Evolutionary conservation across 352 stramenopile species (phyloP).

Genomic region (Thraustochytrium striatum): DNA sequence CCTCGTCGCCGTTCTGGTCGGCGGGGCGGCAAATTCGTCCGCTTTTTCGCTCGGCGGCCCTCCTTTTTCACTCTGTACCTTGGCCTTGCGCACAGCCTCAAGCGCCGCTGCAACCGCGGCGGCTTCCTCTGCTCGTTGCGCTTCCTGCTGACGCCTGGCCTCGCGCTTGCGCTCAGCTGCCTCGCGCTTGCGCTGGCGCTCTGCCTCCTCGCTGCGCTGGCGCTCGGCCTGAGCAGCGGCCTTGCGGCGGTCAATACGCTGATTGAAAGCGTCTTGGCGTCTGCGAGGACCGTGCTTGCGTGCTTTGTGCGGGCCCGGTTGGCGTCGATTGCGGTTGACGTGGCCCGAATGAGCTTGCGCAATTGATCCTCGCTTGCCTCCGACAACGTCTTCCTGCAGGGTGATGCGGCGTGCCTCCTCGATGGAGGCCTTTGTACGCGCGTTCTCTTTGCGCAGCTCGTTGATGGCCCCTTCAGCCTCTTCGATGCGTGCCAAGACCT

Average conservation of each 20-base stretch:
- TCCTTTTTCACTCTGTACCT: not conserved
- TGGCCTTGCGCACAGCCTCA: not conserved
- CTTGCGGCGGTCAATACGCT: not conserved
- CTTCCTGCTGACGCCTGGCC: not conserved
- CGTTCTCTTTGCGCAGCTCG: conserved; percentile 1
- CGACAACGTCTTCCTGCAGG: not conserved
- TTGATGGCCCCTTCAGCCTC: not conserved
- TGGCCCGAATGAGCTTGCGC: not conserved
- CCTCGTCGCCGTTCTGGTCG: not conserved
- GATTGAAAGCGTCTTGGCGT: not conserved
- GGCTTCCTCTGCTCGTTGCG: not conserved
- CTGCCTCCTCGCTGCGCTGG: not conserved
- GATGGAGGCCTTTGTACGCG: not conserved
- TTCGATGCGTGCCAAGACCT: not conserved
- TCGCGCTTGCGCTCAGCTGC: not conserved
- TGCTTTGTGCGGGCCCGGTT: not conserved
- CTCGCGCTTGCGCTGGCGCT: not conserved
- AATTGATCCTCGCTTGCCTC: not conserved
- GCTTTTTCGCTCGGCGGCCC: too few species aligned
- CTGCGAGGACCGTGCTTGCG: not conserved
- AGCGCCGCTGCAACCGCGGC: not conserved
- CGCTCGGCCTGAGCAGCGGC: not conserved
- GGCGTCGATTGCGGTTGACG: not conserved
- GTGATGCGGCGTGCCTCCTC: not conserved
- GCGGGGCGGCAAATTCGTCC: too few species aligned